These are phyloP conservation scores for Gyromitra esculenta DNA, from an alignment of 2,329 filamentous ascomycete genomes.

Conservation along the genomic window DNA sequence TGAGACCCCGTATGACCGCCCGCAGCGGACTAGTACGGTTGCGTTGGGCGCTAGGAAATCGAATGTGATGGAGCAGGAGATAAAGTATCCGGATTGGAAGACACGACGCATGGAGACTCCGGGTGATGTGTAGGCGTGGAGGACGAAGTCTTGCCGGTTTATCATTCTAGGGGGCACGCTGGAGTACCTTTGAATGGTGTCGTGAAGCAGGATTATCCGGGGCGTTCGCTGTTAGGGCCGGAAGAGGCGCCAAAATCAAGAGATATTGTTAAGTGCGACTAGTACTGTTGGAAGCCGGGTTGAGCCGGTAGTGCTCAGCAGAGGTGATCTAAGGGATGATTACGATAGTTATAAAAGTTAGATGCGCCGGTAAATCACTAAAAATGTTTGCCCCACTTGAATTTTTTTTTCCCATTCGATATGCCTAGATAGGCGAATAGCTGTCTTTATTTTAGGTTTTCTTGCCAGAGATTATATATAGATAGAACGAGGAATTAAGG, in stretches of 20 bases:
- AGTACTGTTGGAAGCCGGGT: not conserved
- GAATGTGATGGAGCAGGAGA: not conserved
- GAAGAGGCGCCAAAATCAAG: not conserved
- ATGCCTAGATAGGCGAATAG: too few relatives aligned
- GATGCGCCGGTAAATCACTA: too few relatives aligned
- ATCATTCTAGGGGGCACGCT: conserved; percentile 12
- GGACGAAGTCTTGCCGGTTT: not conserved
- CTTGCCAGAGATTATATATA: too few relatives aligned
- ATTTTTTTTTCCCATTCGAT: too few relatives aligned
- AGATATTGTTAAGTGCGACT: not conserved
- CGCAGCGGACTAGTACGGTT: not conserved
- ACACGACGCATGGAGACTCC: not conserved
- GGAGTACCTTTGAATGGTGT: conserved; percentile 5
- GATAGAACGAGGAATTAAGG: too few relatives aligned
- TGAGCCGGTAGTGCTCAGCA: not conserved
- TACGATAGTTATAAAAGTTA: too few relatives aligned
- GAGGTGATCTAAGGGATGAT: not conserved
- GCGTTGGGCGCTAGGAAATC: not conserved
- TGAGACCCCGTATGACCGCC: not conserved
- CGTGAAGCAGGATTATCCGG: not conserved
- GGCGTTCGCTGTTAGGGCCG: not conserved
- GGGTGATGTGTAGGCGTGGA: not conserved
- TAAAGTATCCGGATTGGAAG: not conserved
- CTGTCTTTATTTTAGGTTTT: too few relatives aligned
- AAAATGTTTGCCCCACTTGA: too few relatives aligned